Conservation (phyloP, 345 rosid genomes). For the Linum tenue region DNA sequence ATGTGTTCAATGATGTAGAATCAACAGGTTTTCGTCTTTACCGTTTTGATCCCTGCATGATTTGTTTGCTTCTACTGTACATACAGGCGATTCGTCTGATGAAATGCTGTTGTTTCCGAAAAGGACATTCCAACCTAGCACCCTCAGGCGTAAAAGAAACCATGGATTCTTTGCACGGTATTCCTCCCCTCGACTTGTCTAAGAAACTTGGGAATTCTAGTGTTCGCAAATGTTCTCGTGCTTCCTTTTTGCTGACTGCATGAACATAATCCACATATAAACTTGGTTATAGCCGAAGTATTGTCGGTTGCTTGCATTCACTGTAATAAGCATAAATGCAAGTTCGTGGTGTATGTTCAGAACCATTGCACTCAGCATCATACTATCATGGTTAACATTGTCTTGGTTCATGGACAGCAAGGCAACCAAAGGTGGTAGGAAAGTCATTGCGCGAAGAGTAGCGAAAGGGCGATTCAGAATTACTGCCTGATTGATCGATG, state of each 20-base stretch:
- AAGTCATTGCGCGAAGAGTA: slow-evolving; percentile 92
- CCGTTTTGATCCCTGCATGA: too few relatives aligned
- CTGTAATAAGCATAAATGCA: too few relatives aligned
- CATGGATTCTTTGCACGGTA: slow-evolving; percentile 95
- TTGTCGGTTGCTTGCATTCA: too few relatives aligned
- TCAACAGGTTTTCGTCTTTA: too few relatives aligned
- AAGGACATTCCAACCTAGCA: slow-evolving; percentile 87
- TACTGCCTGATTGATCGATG: slow-evolving; percentile 34
- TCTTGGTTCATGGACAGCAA: slow-evolving; percentile 47
- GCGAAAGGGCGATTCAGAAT: slow-evolving; percentile 92
- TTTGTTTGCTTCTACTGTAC: slow-evolving; percentile 7
- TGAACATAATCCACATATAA: too few relatives aligned
- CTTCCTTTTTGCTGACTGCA: too few relatives aligned
- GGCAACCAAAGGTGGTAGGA: slow-evolving; percentile 93
- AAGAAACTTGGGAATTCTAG: not conserved
- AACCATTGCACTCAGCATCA: too few relatives aligned
- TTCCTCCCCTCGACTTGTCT: slow-evolving; percentile 1
- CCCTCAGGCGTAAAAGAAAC: slow-evolving; percentile 70
- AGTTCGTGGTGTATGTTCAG: too few relatives aligned
- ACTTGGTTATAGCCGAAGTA: too few relatives aligned
- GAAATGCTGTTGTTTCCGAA: slow-evolving; percentile 71
- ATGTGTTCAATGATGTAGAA: too few relatives aligned
- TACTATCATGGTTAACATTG: slow-evolving; percentile 12
- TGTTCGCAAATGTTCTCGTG: too few relatives aligned
- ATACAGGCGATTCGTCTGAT: slow-evolving; percentile 51